Evolutionary conservation across 257 asterid genomes (phyloP), one percentile per base, ranked within the genome.

Genomic region (Capsicum rhomboideum): DNA sequence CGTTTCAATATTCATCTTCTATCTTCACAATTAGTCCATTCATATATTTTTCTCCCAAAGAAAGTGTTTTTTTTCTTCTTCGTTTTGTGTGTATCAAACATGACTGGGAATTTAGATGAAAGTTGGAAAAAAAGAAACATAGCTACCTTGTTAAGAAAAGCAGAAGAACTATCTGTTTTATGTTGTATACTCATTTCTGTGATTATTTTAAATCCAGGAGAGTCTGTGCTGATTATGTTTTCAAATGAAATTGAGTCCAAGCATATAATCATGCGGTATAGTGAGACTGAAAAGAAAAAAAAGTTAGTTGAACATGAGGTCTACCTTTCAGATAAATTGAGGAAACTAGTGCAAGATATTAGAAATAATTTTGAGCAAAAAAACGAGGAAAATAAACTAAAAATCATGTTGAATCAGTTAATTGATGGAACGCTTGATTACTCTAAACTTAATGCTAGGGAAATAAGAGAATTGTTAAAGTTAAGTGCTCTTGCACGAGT

Each of bases 331-430:
- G 2, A 59, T 21, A 59, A 21, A 59, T 10, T 59, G 17, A 59
- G 10, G 12, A 3, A 59, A 10, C 67, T 17, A 14, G 21, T 10
- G 21, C 8, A 21, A 59, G 10, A 4, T 10, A 1, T 59, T 1
- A 3, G 10, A 59, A 59, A 59, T 21, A 4, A n/a, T n/a, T n/a
- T 13, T 23, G 0, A 21, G 34, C 21, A 59, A 28, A 59, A 59
- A 1, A 8, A 2, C 6, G 17, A 59, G 14, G 67, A 21, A 8
- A 59, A 21, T 1, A 23, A 21, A 1, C 10, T 6, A 0, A 21
- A 59, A 21, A 4, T 59, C 12, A 59, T 59, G 67, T 21, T 21
- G 31, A 59, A 21, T 10, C 9, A 59, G 10, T 21, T 59, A 10
- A 4, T 4, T 1, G 34, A 21, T 8, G 12, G 34, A 23, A 59